Base-by-base conservation (phyloP, 2,329 filamentous ascomycete genomes). In the Periconia digitata region DNA sequence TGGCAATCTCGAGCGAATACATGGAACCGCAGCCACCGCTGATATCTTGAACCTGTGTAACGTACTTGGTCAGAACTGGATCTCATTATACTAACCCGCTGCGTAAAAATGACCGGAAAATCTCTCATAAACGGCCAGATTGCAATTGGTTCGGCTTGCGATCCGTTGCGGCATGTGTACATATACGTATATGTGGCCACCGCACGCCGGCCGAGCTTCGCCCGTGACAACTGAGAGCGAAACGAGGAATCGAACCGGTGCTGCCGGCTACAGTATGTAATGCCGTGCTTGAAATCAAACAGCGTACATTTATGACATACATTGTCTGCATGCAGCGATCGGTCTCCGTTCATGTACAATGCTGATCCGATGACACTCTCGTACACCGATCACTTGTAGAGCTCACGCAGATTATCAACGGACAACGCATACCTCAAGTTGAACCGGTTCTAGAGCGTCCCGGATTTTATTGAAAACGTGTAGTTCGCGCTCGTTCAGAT, bases 21-120 rank as follows among this genome's bases (percentile, higher is more conserved):
- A 94, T 94, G 64, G 85, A 89, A 8, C 89, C 89, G 73, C 89
- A 95, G 23, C 89, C 89, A 49, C 90, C 89, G 20, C 86, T 90
- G 43, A 94, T 83, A 72, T 95, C 89, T 68, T 87, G 85, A 8
- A 94, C 87, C 70, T 84, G 71, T 43, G 23, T 38, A 32, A 34
- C 8, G 27, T 32, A 32, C n/a, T 12, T 32, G 10, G 27, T 32
- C n/a, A 32, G 27, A 32, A 32, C 10, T 5, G 27, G n/a, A 32
- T 32, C 27, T 4, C n/a, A 32, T 15, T 4, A 3, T 10, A 32
- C 3, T 10, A 32, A 15, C 12, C 12, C 10, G 10, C 3, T 4
- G 27, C 8, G 27, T 15, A 32, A n/a, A n/a, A n/a, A n/a, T n/a
- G n/a, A n/a, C n/a, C n/a, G n/a, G n/a, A n/a, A n/a, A n/a, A n/a